phyloP scores from a whole-genome alignment of 208 protist species.

The Entamoeba moshkovskii region DNA sequence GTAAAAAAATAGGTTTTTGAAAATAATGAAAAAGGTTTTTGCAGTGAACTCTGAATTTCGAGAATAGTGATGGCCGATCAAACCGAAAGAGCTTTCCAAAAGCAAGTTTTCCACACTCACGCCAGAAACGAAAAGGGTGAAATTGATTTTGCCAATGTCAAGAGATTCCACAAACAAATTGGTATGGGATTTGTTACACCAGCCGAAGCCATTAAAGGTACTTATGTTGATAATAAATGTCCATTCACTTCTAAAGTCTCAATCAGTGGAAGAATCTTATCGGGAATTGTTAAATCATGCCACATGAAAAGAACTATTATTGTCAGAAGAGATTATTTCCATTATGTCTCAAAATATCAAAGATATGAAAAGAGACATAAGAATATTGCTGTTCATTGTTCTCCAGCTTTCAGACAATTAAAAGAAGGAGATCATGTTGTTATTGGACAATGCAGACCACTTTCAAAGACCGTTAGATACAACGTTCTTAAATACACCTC shows the following conservation, averaged over 20 bases:
- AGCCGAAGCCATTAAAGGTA: constrained; percentile 73
- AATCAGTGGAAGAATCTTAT: constrained; percentile 95
- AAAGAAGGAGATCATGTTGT: constrained; percentile 90
- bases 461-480: constrained; percentile 99
- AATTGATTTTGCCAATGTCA: constrained; percentile 42
- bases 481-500: constrained; percentile 63
- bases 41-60: too few relatives aligned
- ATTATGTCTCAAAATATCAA: constrained; percentile 99
- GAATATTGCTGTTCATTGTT: constrained; percentile 91
- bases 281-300: constrained; percentile 80
- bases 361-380: constrained; percentile 99
- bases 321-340: constrained; percentile 97
- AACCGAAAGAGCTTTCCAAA: constrained; percentile 63
- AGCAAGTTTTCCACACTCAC: constrained; percentile 55
- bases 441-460: constrained; percentile 89
- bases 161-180: constrained; percentile 80
- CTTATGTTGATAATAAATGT: constrained; percentile 99
- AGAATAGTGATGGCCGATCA: constrained; percentile 27
- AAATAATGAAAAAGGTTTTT: too few relatives aligned
- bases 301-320: constrained; percentile 95
- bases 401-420: constrained; percentile 80
- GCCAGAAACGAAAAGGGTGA: constrained; percentile 41
- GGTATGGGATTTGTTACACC: constrained; percentile 97
- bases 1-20: too few relatives aligned
- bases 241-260: constrained; percentile 95